A percentile compares a stretch with the other conserved stretches of the same genome.
phyloP scores from a whole-genome alignment of 805 yeast genomes.

The Ogataea parapolymorpha region DNA sequence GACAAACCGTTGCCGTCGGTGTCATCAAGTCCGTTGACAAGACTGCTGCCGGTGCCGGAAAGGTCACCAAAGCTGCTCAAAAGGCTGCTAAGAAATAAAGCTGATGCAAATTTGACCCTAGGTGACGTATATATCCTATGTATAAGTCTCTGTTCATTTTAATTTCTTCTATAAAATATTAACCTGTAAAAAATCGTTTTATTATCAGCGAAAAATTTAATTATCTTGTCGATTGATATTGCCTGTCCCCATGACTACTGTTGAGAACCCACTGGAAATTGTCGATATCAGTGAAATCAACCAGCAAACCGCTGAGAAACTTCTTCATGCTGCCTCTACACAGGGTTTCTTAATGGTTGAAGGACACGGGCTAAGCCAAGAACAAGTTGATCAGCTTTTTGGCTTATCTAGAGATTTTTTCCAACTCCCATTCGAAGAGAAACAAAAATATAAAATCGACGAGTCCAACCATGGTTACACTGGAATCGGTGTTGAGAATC shows the following conservation, averaged over 20 bases:
- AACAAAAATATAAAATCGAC: constrained; percentile 48
- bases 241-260: constrained; percentile 3
- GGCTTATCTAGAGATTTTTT: constrained; percentile 27
- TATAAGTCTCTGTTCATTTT: constrained; percentile 11
- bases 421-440: constrained; percentile 47
- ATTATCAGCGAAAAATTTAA: background rate
- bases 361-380: constrained; percentile 45
- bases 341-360: constrained; percentile 51
- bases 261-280: constrained; percentile 47
- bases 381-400: constrained; percentile 38
- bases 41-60: constrained; percentile 76
- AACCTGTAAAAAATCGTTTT: background rate
- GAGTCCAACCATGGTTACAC: constrained; percentile 45
- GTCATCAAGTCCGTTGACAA: constrained; percentile 94
- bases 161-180: background rate
- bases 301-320: constrained; percentile 44
- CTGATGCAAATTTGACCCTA: background rate
- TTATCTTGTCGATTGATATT: background rate
- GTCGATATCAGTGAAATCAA: constrained; percentile 51
- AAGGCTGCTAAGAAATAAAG: constrained; percentile 75
- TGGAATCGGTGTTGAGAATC: constrained; percentile 41
- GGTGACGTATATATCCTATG: constrained; percentile 3
- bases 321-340: constrained; percentile 49
- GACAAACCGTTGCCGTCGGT: constrained; percentile 99
- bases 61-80: constrained; percentile 95